A percentile compares a stretch with the other conserved stretches of the same genome.
Evolutionary conservation across 2,329 filamentous ascomycete species (phyloP).

Genomic region (Aspergillus sp.): DNA sequence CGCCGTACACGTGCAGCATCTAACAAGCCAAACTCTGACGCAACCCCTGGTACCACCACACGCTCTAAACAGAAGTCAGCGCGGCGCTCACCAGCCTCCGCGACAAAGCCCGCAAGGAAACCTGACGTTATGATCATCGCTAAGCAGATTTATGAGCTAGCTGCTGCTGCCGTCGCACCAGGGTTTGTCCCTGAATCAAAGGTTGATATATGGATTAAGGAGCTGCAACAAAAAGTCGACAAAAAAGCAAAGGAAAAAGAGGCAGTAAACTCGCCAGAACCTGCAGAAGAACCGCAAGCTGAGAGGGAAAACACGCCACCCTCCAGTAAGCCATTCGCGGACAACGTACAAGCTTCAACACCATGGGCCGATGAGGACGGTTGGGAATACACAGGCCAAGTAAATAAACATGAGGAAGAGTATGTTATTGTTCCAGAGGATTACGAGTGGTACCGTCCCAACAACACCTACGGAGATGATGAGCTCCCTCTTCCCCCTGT

Average conservation of each 20-base stretch:
- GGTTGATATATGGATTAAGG: slow-evolving; percentile 16
- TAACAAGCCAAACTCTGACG: slow-evolving; percentile 5
- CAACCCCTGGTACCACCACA: neutral
- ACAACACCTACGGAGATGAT: slow-evolving; percentile 28
- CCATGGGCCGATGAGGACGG: slow-evolving; percentile 31
- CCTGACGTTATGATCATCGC: slow-evolving; percentile 11
- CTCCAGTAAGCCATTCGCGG: slow-evolving; percentile 14
- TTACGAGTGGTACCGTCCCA: slow-evolving; percentile 26
- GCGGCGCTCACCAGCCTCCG: neutral
- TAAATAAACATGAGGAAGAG: slow-evolving; percentile 32
- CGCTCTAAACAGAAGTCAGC: neutral
- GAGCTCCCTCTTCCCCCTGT: slow-evolving; percentile 27
- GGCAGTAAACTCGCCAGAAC: neutral
- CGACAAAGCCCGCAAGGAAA: neutral
- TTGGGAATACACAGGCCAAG: slow-evolving; percentile 31
- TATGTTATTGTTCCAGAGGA: slow-evolving; percentile 23
- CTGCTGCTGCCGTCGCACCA: slow-evolving; percentile 15
- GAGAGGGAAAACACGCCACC: slow-evolving; percentile 16
- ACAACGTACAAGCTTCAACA: slow-evolving; percentile 19
- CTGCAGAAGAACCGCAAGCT: neutral
- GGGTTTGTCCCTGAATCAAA: slow-evolving; percentile 14
- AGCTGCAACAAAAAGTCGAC: slow-evolving; percentile 15
- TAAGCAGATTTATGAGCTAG: slow-evolving; percentile 18
- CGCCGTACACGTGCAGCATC: slow-evolving; percentile 17
- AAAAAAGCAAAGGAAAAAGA: slow-evolving; percentile 4